Percentiles rank a stretch among this genome's conserved stretches.
Conservation (phyloP, 1,284 basidiomycete species). For the Ganoderma resinaceum region DNA sequence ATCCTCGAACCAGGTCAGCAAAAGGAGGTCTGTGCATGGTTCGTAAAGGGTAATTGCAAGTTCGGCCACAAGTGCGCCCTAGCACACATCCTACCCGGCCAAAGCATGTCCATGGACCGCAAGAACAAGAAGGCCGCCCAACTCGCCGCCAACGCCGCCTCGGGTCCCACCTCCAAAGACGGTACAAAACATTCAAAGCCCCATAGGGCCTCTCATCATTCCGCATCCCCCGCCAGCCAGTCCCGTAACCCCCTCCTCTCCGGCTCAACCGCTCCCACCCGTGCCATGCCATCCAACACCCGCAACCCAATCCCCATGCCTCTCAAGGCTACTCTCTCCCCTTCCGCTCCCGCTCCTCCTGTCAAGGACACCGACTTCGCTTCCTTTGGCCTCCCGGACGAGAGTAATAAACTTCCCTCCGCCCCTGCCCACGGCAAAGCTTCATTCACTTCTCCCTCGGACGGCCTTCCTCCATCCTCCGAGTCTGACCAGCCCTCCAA, state of each 20-base stretch:
- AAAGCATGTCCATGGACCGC: conserved; percentile 94
- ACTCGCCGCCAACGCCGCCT: conserved; percentile 59
- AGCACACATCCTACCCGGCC: conserved; percentile 93
- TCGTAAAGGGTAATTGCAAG: conserved; percentile 94
- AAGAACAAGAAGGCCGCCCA: conserved; percentile 99
- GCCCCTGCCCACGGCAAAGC: conserved; percentile 53
- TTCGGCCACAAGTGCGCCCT: conserved; percentile 98
- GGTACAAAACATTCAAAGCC: conserved; percentile 32
- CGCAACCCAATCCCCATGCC: conserved; percentile 69
- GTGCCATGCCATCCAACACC: conserved; percentile 50
- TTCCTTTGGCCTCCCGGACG: conserved; percentile 67
- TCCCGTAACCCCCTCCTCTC: conserved; percentile 57
- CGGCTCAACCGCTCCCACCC: conserved; percentile 59
- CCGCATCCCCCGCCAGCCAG: conserved; percentile 28
- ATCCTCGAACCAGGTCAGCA: conserved; percentile 75
- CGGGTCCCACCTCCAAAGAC: conserved; percentile 49
- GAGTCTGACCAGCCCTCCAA: conserved; percentile 21
- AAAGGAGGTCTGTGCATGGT: conserved; percentile 97
- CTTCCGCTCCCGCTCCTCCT: conserved; percentile 80
- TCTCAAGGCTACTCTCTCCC: conserved; percentile 74
- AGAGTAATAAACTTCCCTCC: conserved; percentile 53
- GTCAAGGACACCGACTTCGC: conserved; percentile 80
- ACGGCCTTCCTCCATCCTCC: conserved; percentile 1
- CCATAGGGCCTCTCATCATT: conserved; percentile 31
- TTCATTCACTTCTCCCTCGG: conserved; percentile 28